Evolutionary conservation across 1,284 basidiomycete genomes (phyloP), one percentile per base, ranked within the genome.

Genomic region (Moesziomyces sp.): DNA sequence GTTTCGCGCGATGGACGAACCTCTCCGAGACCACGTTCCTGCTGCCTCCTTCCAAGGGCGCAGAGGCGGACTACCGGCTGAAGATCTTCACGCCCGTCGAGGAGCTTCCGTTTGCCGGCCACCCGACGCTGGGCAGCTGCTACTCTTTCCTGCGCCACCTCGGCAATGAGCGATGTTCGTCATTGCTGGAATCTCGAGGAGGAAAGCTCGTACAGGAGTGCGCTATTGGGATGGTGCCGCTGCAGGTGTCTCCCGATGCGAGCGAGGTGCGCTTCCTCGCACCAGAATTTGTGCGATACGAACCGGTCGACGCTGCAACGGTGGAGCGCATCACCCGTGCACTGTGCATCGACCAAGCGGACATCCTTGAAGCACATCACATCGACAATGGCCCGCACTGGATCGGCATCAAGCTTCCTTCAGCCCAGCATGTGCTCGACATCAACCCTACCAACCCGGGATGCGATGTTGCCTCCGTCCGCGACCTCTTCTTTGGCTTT

Each of bases 11-110:
- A 10, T 82, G 79, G 79, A 81, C 79, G 11, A 81, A 82, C 40
- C 59, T 82, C 6, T 76, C 74, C 26, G 79, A 82, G 46, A 81
- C 80, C 10, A 77, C 78, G 26, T 82, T 81, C 46, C 42, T 82
- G 3, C 62, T 80, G 2, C 69, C 68, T 1, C 66, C 74, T 4
- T 57, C 76, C 0, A 5, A 47, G 13, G 18, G 18, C 23, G 56
- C 59, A 7, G 42, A 46, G 5, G 79, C 77, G 3, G 73, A 82
- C 47, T 82, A 81, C 54, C 46, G 48, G 5, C 43, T 82, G 8
- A 72, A 70, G 34, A 82, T 81, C 51, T 82, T 80, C 38, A 81
- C 76, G 4, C 76, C 79, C 1, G 42, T 53, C 11, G 45, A 57
- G 18, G 77, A 78, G 49, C 70, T 82, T 1, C 79, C 80, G 0